These are phyloP conservation scores for Nannochloris sp. DNA, from an alignment of 139 green algal species.

Conservation along the genomic window DNA sequence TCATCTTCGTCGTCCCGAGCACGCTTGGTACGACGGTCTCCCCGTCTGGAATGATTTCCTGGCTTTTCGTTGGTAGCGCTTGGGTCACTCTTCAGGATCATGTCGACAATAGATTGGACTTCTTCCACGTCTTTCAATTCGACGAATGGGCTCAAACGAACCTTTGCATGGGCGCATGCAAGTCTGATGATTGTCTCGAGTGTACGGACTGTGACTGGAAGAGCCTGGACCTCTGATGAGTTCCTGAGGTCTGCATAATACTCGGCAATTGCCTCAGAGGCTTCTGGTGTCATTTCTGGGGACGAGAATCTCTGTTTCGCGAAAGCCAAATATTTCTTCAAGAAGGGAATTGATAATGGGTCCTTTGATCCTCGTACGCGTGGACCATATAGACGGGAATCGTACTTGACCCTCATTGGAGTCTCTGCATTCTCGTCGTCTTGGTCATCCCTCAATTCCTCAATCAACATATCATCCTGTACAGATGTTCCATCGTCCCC, in stretches of 20 bases:
- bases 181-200: slow-evolving; percentile 96
- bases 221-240: slow-evolving; percentile 25
- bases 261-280: slow-evolving; percentile 64
- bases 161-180: slow-evolving; percentile 86
- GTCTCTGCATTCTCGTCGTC: slow-evolving; percentile 19
- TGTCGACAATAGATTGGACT: slow-evolving; percentile 23
- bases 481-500: slow-evolving; percentile 54
- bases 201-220: slow-evolving; percentile 59
- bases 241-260: slow-evolving; percentile 77
- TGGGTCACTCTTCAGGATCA: slow-evolving; percentile 32
- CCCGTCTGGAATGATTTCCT: not conserved
- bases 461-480: slow-evolving; percentile 21
- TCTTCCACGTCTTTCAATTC: slow-evolving; percentile 27
- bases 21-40: not conserved
- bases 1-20: slow-evolving; percentile 5
- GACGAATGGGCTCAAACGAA: slow-evolving; percentile 26
- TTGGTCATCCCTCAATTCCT: slow-evolving; percentile 33
- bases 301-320: slow-evolving; percentile 38
- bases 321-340: slow-evolving; percentile 52
- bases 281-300: slow-evolving; percentile 43
- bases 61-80: slow-evolving; percentile 1
- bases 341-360: slow-evolving; percentile 38
- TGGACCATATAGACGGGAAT: slow-evolving; percentile 60
- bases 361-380: slow-evolving; percentile 24
- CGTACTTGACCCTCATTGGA: slow-evolving; percentile 64